A percentile compares a stretch with the other conserved stretches of the same genome.
These are phyloP conservation scores for Martensiomyces pterosporus DNA, from an alignment of 192 early-diverging fungal species.

Conservation along the genomic window DNA sequence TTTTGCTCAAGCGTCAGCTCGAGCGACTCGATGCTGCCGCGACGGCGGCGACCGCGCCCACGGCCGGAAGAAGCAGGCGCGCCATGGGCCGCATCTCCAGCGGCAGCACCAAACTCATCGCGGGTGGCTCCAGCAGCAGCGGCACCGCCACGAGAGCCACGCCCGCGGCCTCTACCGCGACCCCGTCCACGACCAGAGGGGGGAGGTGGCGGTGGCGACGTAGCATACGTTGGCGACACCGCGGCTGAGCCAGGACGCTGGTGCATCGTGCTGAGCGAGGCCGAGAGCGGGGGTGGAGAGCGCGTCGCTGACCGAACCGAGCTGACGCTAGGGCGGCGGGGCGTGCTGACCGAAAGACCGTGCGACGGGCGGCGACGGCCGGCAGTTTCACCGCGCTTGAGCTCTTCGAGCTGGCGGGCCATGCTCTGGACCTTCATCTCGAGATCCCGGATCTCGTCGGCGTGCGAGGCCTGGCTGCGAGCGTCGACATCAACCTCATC, in stretches of 20 bases:
- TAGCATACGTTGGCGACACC: constrained; percentile 23
- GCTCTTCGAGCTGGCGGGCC: constrained; percentile 49
- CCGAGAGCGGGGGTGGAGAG: constrained; percentile 37
- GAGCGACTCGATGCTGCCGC: constrained; percentile 45
- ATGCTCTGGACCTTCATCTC: constrained; percentile 47
- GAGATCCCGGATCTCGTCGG: constrained; percentile 44
- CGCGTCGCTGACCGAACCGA: constrained; percentile 38
- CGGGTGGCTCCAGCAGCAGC: constrained; percentile 24
- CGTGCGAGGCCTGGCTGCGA: constrained; percentile 31
- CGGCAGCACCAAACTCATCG: constrained; percentile 13
- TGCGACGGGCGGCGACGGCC: constrained; percentile 14
- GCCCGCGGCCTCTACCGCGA: constrained; percentile 17
- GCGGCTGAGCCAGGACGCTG: constrained; percentile 14
- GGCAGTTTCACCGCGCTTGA: constrained; percentile 23
- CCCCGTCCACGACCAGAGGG: constrained; percentile 17
- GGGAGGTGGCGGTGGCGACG: constrained; percentile 21
- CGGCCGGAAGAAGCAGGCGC: constrained; percentile 21
- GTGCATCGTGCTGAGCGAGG: constrained; percentile 18
- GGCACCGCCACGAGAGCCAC: constrained; percentile 42
- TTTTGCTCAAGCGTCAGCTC: constrained; percentile 84
- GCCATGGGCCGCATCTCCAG: constrained; percentile 1
- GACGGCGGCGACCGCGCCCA: constrained; percentile 27
- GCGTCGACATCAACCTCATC: constrained; percentile 42
- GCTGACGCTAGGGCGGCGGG: constrained; percentile 45
- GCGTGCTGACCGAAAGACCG: constrained; percentile 12